Evolutionary conservation across 2,329 filamentous ascomycete genomes (phyloP).

Genomic region (Penicillium fuscoglaucum): DNA sequence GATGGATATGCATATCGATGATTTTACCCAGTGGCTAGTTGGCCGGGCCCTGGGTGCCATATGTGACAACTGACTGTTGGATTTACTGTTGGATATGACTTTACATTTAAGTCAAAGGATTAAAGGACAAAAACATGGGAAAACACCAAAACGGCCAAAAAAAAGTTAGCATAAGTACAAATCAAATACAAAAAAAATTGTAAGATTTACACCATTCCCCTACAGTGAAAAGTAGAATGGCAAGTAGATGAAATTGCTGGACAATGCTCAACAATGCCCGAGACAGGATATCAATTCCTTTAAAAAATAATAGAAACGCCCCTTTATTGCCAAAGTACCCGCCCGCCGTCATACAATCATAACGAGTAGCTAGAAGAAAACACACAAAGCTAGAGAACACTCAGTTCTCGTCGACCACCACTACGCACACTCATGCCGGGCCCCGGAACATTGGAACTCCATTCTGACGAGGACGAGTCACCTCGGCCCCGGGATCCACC

Average conservation of each 20-base stretch:
- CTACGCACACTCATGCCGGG: constrained; percentile 23
- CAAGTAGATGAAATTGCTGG: background rate
- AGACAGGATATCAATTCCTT: constrained; percentile 4
- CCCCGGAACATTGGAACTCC: constrained; percentile 19
- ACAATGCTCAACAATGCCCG: background rate
- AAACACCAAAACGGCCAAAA: background rate
- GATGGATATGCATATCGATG: background rate
- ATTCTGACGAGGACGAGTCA: constrained; percentile 28
- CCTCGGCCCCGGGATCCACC: constrained; percentile 22
- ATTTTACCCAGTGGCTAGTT: background rate
- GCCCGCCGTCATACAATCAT: constrained; percentile 13
- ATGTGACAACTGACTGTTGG: background rate
- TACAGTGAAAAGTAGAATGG: background rate
- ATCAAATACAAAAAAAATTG: background rate
- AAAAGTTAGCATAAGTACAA: background rate
- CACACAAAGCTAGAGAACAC: constrained; percentile 27
- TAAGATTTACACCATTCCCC: background rate
- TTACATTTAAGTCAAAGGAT: background rate
- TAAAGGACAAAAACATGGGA: background rate
- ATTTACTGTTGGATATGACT: background rate
- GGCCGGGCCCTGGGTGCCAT: background rate
- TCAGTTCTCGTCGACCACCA: constrained; percentile 32
- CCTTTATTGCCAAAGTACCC: background rate
- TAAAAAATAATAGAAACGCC: background rate
- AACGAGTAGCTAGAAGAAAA: constrained; percentile 11